A percentile compares a stretch with the other conserved stretches of the same genome.
phyloP scores from a whole-genome alignment of 1,284 basidiomycete genomes.

The Phellopilus nigrolimitatus region DNA sequence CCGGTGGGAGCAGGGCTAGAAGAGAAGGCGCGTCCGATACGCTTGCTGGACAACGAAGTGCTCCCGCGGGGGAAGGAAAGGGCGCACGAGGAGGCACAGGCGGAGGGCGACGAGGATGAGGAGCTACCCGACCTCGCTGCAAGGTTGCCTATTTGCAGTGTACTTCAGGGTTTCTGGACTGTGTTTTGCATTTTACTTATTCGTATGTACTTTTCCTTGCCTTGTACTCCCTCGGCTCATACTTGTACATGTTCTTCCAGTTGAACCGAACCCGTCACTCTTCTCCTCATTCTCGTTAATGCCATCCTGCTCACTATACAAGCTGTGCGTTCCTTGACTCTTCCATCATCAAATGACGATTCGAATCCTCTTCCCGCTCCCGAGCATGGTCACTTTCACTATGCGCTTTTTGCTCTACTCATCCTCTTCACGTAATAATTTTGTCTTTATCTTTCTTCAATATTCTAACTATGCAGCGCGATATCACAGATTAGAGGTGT shows the following conservation, averaged over 20 bases:
- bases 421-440: constrained; percentile 77
- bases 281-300: constrained; percentile 82
- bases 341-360: constrained; percentile 30
- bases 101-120: constrained; percentile 25
- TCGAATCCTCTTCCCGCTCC: constrained; percentile 41
- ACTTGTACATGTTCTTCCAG: constrained; percentile 40
- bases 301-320: constrained; percentile 85
- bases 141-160: constrained; percentile 40
- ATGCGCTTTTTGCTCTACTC: constrained; percentile 79
- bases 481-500: constrained; percentile 81
- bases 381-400: constrained; percentile 75
- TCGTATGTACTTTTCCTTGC: no score
- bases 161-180: no score
- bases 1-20: constrained; percentile 61
- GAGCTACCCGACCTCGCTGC: constrained; percentile 43
- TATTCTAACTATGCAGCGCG: no score
- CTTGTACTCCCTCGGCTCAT: no score
- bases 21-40: constrained; percentile 38
- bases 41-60: constrained; percentile 44
- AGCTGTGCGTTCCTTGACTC: constrained; percentile 51
- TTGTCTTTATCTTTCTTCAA: background rate
- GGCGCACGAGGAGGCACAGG: constrained; percentile 19
- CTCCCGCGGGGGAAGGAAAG: constrained; percentile 22
- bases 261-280: constrained; percentile 84
- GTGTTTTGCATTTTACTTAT: background rate